Evolutionary conservation across 2,329 filamentous ascomycete species (phyloP).

Genomic region (Bertia moriformis): DNA sequence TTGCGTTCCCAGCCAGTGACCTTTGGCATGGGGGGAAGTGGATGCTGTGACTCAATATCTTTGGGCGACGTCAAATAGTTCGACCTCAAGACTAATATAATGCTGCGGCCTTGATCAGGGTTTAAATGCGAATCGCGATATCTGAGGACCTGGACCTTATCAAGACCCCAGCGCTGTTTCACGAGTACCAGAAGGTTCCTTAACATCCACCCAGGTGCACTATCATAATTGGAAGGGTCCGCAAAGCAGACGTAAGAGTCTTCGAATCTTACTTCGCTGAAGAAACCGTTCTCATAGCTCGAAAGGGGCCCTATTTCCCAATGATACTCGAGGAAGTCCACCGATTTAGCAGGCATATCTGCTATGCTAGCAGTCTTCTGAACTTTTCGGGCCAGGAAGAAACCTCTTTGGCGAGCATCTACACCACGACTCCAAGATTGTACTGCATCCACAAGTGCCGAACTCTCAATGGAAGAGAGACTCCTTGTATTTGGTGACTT

Average conservation of each 20-base stretch:
- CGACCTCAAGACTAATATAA: slow-evolving; percentile 58
- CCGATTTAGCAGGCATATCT: slow-evolving; percentile 3
- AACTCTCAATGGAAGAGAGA: slow-evolving; percentile 57
- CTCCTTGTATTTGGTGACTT: slow-evolving; percentile 16
- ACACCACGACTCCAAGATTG: slow-evolving; percentile 76
- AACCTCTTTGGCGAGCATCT: slow-evolving; percentile 76
- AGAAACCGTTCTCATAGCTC: slow-evolving; percentile 76
- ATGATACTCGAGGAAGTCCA: slow-evolving; percentile 39
- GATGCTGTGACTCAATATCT: slow-evolving; percentile 11
- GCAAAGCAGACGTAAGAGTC: slow-evolving; percentile 78
- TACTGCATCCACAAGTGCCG: slow-evolving; percentile 64
- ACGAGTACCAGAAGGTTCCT: slow-evolving; percentile 78
- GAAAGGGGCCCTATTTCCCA: slow-evolving; percentile 70
- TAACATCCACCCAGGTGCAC: slow-evolving; percentile 83
- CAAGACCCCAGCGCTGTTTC: slow-evolving; percentile 64
- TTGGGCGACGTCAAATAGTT: no score
- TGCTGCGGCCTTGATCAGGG: slow-evolving; percentile 67
- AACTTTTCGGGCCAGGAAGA: slow-evolving; percentile 81
- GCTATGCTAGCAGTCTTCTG: slow-evolving; percentile 12
- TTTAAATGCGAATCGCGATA: slow-evolving; percentile 72
- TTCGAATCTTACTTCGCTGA: slow-evolving; percentile 52
- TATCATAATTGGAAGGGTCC: slow-evolving; percentile 79
- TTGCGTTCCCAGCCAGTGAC: slow-evolving; percentile 92
- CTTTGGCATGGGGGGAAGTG: slow-evolving; percentile 38
- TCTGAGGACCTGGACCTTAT: slow-evolving; percentile 69